Evolutionary conservation across 495 filamentous ascomycete species (phyloP), one percentile per base, ranked within the genome.

Genomic region (Lentithecium fluviatile): DNA sequence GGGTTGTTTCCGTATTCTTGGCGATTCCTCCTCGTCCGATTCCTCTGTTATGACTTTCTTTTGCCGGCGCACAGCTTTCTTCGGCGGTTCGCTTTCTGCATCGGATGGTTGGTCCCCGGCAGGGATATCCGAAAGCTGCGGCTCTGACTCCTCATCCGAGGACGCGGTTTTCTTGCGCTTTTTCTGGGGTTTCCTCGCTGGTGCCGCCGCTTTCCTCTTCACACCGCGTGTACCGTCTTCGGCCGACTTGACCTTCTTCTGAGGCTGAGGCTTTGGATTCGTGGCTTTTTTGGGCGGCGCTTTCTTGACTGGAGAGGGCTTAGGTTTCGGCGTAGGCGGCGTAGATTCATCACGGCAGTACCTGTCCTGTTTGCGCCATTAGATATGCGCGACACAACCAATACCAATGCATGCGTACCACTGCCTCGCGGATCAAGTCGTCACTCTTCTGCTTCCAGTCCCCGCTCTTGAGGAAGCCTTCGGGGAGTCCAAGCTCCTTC

Each of bases 371-470:
- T 37, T 17, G 25, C 38, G 34, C 50, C 52, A 21, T 62, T 51
- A 32, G 60, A 32, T 45, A 34, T 43, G 36, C 6, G 11, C 37
- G 13, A 11, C 34, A 42, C 21, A 6, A 45, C 7, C 1, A 17
- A 40, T 13, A 38, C 15, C 20, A 21, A 36, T 12, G 17, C 8
- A 38, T 15, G 49, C 77, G 84, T 78, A 95, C 92, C 53, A 88
- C 81, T 71, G 84, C 82, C 15, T 82, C 77, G 58, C 81, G 79
- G 54, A 97, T 90, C 26, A 95, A 69, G 17, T 78, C 66, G 57
- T 95, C 90, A 74, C 90, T 95, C 64, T 80, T 81, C n/a, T 76
- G 70, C 67, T 94, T 95, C 94, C 93, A 97, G 17, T 79, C 71
- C 2, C 64, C 71, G 42, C 82, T 72, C 64, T 85, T 89, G 68